Evolutionary conservation across 129 eudicot genomes (phyloP), one percentile per base, ranked within the genome.

Genomic region (Pseudognaphalium luteoalbum): DNA sequence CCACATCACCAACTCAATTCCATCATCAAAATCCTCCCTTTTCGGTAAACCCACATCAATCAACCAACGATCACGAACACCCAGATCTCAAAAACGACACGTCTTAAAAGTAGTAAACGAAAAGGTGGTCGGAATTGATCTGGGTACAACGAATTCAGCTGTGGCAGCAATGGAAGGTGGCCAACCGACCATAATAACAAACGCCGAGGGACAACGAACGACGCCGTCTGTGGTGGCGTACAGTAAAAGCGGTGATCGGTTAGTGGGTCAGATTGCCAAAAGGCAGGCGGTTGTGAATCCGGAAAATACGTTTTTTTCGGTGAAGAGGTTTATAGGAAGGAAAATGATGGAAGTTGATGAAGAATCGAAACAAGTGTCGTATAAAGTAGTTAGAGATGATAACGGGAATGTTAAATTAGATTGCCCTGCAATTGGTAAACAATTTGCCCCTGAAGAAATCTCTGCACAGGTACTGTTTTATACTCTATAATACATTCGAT

Each of bases 91-190:
- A 51, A 82, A 68, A 44, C 91, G 76, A 32, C 75, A 59, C 12
- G 17, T 84, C 8, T 61, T 92, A 28, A 82, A 86, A 71, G 92
- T 92, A 6, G 89, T 79, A 70, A 77, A 60, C 70, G 96, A 92
- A 70, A 92, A 92, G 69, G 96, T 89, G 80, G 97, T 92, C 71
- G 97, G 97, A 19, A 89, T 92, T 2, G 97, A 92, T 57, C 34
- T 92, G 30, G 97, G 97, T 28, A 92, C 97, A 28, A 92, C 97
- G 14, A 92, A 92, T 73, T 92, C 97, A 5, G 97, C 97, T 8
- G 96, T 92, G 83, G 97, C 97, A 39, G 96, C 93, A 4, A 89
- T 92, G 94, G 96, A 92, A 41, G 97, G 93, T 34, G 97, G 97
- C 15, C 85, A 89, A 54, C 97, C 97, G 29, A 88, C 93, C 5